A percentile compares a stretch with the other conserved stretches of the same genome.
phyloP scores from a whole-genome alignment of 805 yeast genomes.

The Wickerhamiella australiensis region DNA sequence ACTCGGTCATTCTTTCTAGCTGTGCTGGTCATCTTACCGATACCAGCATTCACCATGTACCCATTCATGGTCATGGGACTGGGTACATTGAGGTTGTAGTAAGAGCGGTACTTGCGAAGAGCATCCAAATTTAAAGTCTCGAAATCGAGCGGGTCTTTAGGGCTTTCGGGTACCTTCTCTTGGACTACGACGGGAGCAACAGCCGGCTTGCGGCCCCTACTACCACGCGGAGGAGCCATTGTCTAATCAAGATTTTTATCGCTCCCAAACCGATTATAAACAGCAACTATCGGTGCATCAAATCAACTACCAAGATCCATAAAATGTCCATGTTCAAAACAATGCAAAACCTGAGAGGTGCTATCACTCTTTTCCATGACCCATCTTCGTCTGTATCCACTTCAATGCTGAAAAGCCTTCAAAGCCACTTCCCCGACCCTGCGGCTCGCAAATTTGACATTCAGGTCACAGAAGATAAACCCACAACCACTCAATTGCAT shows the following conservation, averaged over 20 bases:
- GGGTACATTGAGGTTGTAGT: conserved; percentile 45
- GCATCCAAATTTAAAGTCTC: conserved; percentile 46
- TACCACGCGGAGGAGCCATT: conserved; percentile 9
- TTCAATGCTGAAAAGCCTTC: conserved; percentile 18
- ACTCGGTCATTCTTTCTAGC: conserved; percentile 35
- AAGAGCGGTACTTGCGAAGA: conserved; percentile 57
- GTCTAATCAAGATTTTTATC: background rate
- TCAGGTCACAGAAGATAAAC: conserved; percentile 25
- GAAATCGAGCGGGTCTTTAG: conserved; percentile 42
- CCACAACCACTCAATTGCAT: conserved; percentile 25
- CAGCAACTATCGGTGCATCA: background rate
- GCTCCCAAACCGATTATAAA: background rate
- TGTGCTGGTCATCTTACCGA: conserved; percentile 57
- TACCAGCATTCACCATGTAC: conserved; percentile 51
- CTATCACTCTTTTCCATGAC: conserved; percentile 27
- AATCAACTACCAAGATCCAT: background rate
- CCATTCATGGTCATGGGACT: conserved; percentile 58
- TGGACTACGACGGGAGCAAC: conserved; percentile 8
- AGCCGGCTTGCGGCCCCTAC: conserved; percentile 10
- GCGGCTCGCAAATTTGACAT: conserved; percentile 22
- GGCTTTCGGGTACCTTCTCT: conserved; percentile 2
- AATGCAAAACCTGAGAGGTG: conserved; percentile 22
- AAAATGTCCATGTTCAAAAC: conserved; percentile 25
- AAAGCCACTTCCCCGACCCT: conserved; percentile 17
- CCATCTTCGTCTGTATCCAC: conserved; percentile 20